Conservation (phyloP, 2,329 filamentous ascomycete genomes). For the Stenocarpella maydis region DNA sequence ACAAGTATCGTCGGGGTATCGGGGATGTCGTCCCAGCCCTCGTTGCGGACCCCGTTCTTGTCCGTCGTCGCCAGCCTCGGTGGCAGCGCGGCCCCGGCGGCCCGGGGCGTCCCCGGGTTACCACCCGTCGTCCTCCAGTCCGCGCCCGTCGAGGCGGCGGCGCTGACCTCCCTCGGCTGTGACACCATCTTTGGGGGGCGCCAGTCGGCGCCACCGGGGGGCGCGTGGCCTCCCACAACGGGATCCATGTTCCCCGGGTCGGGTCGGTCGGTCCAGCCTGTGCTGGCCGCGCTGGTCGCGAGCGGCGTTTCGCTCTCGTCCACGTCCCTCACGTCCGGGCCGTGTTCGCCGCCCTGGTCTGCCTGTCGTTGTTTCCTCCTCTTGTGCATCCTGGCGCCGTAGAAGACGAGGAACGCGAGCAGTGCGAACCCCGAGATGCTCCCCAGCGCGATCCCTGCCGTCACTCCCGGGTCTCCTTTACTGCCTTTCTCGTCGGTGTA, state of each 20-base stretch:
- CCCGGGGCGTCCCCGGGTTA: conserved; percentile 66
- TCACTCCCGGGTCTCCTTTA: not conserved
- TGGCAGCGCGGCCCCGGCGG: conserved; percentile 62
- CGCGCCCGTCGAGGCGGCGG: conserved; percentile 24
- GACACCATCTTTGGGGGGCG: not conserved
- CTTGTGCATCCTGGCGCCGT: not conserved
- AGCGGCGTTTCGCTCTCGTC: not conserved
- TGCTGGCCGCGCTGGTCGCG: not conserved
- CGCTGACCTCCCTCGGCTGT: not conserved
- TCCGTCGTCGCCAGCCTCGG: not conserved
- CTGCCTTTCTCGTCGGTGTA: not conserved
- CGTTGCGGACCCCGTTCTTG: not conserved
- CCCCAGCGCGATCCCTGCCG: conserved; percentile 23
- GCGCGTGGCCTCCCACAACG: conserved; percentile 21
- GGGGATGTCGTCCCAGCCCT: not conserved
- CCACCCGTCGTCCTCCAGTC: not conserved
- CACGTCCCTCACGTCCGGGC: not conserved
- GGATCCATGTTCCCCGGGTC: conserved; percentile 6
- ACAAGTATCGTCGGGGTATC: conserved; percentile 21
- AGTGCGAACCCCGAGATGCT: conserved; percentile 18
- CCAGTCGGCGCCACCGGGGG: not conserved
- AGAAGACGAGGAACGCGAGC: conserved; percentile 4
- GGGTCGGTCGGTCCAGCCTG: not conserved
- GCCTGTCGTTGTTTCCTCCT: not conserved
- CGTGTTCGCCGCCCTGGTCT: not conserved